A percentile compares a stretch with the other conserved stretches of the same genome.
Conservation (phyloP, 139 green algal genomes). For the Spirogloea muscicola region DNA sequence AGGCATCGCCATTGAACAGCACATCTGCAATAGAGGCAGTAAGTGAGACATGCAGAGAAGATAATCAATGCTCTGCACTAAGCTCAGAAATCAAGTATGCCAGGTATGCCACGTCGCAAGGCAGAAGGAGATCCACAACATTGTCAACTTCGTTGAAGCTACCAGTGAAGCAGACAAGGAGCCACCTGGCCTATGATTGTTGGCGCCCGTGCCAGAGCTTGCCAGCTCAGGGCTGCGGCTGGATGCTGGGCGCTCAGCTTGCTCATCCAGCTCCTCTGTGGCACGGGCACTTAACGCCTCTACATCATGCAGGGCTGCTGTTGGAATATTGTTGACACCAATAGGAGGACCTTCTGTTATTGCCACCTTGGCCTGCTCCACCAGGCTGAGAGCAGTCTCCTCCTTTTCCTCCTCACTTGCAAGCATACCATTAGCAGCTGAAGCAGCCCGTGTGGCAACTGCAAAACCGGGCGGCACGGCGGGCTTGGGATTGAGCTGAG, state of each 20-base stretch:
- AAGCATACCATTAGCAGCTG: background rate
- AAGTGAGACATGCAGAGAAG: too few species aligned
- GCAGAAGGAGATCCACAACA: too few species aligned
- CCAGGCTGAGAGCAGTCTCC: too few species aligned
- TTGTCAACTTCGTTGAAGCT: too few species aligned
- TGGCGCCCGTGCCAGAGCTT: too few species aligned
- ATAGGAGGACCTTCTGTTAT: background rate
- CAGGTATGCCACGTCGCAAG: too few species aligned
- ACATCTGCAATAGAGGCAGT: background rate
- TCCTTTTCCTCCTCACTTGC: background rate
- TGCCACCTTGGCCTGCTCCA: background rate
- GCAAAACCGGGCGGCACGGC: constrained; percentile 41
- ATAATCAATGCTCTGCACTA: too few species aligned
- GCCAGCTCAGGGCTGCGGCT: too few species aligned
- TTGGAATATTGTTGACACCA: too few species aligned
- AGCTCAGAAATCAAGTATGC: too few species aligned
- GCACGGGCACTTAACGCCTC: background rate
- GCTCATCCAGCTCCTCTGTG: background rate
- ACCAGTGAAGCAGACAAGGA: too few species aligned
- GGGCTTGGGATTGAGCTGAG: constrained; percentile 36
- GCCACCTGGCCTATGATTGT: too few species aligned
- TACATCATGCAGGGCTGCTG: background rate
- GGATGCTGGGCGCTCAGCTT: background rate
- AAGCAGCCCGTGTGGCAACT: background rate
- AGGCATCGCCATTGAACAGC: background rate